Base-by-base conservation (phyloP, 495 filamentous ascomycete species). In the Daldinia caldariorum region DNA sequence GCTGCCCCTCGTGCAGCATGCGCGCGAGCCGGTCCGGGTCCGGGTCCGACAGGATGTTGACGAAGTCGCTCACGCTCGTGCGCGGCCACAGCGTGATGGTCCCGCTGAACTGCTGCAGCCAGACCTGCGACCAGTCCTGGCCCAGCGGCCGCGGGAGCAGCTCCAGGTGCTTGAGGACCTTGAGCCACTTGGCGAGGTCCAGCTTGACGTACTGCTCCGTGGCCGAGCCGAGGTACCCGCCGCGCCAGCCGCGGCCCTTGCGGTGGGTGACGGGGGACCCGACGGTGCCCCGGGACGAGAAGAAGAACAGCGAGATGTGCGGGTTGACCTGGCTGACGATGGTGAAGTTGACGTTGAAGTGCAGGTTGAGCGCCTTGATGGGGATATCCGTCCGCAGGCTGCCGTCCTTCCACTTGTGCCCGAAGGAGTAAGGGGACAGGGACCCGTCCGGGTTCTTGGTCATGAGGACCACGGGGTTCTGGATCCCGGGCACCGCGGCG, bases 391-490 rank as follows among this genome's bases (percentile, higher is more conserved):
- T 99, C 12, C 94, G 89, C 39, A 99, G 80, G 63, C 88, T 92
- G 57, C 96, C 95, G 75, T 99, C 95, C 79, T 98, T 98, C 96
- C 96, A 99, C 80, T 97, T 97, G 79, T 97, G 92, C 0, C 94
- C 94, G 74, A 97, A 97, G 2, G 90, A 92, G 76, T 97, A 98
- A 0, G 94, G 94, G 0, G 74, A 63, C 1, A 98, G 84, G 1
- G 82, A 88, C 1, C 94, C 94, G 60, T 91, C 84, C 26, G 83
- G 83, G 14, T 84, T 91, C 79, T 98, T 99, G 85, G 90, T 94
- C 95, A 99, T 97, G 41, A 99, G 81, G 2, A 98, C 94, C 1
- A 99, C 94, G 0, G 96, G 96, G 73, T 97, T 97, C 55, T 97
- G 82, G 65, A 99, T 98, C 0, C 96, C 95, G 0, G 95, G 95